Percentiles rank a stretch among this genome's conserved stretches.
Conservation (phyloP, 2,329 filamentous ascomycete species). For the Raffaelea ambrosiae region DNA sequence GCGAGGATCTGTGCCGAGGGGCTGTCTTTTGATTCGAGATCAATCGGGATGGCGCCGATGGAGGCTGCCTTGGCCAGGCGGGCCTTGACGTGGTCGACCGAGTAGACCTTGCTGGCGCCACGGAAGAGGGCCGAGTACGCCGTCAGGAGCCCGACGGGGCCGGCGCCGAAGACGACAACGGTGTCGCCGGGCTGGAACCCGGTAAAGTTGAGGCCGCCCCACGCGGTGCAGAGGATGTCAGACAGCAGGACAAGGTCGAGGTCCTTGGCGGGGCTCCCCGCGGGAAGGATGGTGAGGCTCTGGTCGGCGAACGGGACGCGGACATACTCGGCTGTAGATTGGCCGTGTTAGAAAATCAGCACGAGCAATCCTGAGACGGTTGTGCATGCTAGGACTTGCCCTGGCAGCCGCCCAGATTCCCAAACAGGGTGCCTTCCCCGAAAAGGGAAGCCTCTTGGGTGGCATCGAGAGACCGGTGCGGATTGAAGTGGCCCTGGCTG, state of each 20-base stretch:
- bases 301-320: too few relatives aligned
- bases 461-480: too few relatives aligned
- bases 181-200: constrained; percentile 27
- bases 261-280: too few relatives aligned
- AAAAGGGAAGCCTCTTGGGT: too few relatives aligned
- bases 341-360: too few relatives aligned
- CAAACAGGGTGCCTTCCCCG: too few relatives aligned
- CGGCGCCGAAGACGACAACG: constrained; percentile 17
- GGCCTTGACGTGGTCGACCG: constrained; percentile 15
- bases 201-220: constrained; percentile 24
- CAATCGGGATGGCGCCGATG: constrained; percentile 17
- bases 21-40: constrained; percentile 11
- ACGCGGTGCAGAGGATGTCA: constrained; percentile 30
- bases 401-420: too few relatives aligned
- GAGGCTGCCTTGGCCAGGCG: constrained; percentile 14
- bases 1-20: constrained; percentile 14
- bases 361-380: too few relatives aligned
- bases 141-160: constrained; percentile 17
- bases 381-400: too few relatives aligned
- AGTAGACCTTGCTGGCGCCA: constrained; percentile 15
- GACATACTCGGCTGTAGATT: too few relatives aligned
- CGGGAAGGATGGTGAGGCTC: too few relatives aligned
- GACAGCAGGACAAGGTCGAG: constrained; percentile 19
- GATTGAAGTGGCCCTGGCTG: too few relatives aligned
- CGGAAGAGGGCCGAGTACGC: constrained; percentile 18